Conservation (phyloP, 345 rosid genomes). For the Passiflora organensis region DNA sequence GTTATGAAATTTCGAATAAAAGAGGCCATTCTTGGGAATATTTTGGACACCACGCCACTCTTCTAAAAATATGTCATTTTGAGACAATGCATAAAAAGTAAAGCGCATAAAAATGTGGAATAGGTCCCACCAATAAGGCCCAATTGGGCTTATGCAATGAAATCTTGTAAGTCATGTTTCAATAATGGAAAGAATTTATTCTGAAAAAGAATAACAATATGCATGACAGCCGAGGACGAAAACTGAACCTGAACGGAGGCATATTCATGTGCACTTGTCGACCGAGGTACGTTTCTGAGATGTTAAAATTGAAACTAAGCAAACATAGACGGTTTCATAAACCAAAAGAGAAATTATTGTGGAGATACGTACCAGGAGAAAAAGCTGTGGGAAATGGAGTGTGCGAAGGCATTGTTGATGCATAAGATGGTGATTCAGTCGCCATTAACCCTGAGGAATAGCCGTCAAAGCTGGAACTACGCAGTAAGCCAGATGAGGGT, state of each 20-base stretch:
- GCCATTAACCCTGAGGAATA: constrained; percentile 33
- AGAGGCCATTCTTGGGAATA: neutral
- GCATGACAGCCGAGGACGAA: constrained; percentile 6
- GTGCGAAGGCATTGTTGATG: constrained; percentile 23
- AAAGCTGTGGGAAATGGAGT: constrained; percentile 26
- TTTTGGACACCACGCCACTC: neutral
- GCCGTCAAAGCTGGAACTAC: constrained; percentile 21
- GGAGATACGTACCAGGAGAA: constrained; percentile 39
- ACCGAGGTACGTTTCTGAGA: constrained; percentile 41
- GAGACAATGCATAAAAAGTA: neutral
- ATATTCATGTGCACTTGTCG: constrained; percentile 32
- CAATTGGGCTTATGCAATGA: neutral
- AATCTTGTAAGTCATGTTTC: neutral
- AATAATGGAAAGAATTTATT: neutral
- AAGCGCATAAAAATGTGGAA: too few relatives aligned
- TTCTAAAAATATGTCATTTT: neutral
- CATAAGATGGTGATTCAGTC: constrained; percentile 35
- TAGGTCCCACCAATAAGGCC: too few relatives aligned
- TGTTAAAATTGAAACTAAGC: constrained; percentile 13
- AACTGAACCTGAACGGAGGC: constrained; percentile 40
- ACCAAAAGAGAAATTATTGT: neutral
- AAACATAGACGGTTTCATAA: neutral
- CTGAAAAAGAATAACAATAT: neutral
- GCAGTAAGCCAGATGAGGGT: constrained; percentile 25
- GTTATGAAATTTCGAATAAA: neutral